Percentiles rank a stretch among this genome's conserved stretches.
phyloP scores from a whole-genome alignment of 352 stramenopile genomes.

The Phytophthora cryptogea region DNA sequence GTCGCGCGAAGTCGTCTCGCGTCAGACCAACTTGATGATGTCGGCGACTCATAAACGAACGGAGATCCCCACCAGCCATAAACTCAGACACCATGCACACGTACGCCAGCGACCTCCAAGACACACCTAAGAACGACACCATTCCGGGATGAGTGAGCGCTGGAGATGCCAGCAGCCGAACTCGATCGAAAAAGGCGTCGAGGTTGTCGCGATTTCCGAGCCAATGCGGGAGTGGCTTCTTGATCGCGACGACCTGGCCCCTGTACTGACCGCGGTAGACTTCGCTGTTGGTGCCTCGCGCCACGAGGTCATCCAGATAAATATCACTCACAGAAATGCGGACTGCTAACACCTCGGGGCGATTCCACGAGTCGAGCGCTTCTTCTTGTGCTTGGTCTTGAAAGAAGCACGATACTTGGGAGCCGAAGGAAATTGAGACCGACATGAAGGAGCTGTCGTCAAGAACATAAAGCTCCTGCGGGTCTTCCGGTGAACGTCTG shows the following conservation, averaged over 20 bases:
- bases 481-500: slow-evolving; percentile 7
- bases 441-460: slow-evolving; percentile 24
- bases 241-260: slow-evolving; percentile 53
- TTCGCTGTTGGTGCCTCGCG: slow-evolving; percentile 53
- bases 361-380: slow-evolving; percentile 27
- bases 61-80: slow-evolving; percentile 58
- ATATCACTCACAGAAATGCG: slow-evolving; percentile 31
- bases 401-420: slow-evolving; percentile 15
- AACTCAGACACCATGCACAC: slow-evolving; percentile 60
- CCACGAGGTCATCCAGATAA: slow-evolving; percentile 31
- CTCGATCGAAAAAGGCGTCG: slow-evolving; percentile 50
- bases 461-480: slow-evolving; percentile 23
- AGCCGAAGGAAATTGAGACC: slow-evolving; percentile 27
- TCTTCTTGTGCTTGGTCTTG: slow-evolving; percentile 8
- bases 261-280: slow-evolving; percentile 58
- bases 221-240: slow-evolving; percentile 58
- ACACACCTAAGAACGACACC: slow-evolving; percentile 53
- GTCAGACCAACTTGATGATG: slow-evolving; percentile 20
- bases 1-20: slow-evolving; percentile 12
- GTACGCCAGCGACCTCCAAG: slow-evolving; percentile 54
- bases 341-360: slow-evolving; percentile 25
- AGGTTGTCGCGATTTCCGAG: slow-evolving; percentile 40
- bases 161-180: slow-evolving; percentile 44
- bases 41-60: slow-evolving; percentile 42
- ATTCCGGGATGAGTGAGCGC: slow-evolving; percentile 48